A percentile compares a stretch with the other conserved stretches of the same genome.
Evolutionary conservation across 2,329 filamentous ascomycete genomes (phyloP).

Genomic region (Malbranchea zuffiana): DNA sequence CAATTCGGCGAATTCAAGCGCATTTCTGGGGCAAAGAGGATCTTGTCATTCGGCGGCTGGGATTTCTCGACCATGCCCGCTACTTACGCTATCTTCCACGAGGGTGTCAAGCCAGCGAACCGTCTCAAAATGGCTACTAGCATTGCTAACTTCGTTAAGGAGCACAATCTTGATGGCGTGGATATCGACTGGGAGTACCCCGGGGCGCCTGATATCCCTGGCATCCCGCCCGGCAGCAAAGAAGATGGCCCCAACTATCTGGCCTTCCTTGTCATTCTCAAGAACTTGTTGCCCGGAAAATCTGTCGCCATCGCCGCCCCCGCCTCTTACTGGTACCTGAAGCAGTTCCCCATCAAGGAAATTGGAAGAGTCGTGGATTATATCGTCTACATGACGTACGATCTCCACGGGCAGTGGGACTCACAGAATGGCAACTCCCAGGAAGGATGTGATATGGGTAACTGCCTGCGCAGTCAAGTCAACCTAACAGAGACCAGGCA

Average conservation of each 20-base stretch:
- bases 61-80: constrained; percentile 28
- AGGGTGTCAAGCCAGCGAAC: constrained; percentile 29
- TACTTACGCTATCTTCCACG: constrained; percentile 30
- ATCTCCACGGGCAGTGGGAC: constrained; percentile 24
- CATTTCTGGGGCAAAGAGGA: constrained; percentile 20
- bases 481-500: constrained; percentile 30
- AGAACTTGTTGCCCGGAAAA: constrained; percentile 13
- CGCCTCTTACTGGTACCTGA: constrained; percentile 25
- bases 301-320: constrained; percentile 21
- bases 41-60: constrained; percentile 38
- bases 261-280: constrained; percentile 20
- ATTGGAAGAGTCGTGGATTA: constrained; percentile 23
- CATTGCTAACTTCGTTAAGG: constrained; percentile 30
- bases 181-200: constrained; percentile 32
- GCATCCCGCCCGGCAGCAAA: constrained; percentile 21
- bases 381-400: constrained; percentile 31
- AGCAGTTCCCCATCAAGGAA: constrained; percentile 19
- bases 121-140: constrained; percentile 27
- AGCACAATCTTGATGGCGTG: constrained; percentile 32
- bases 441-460: constrained; percentile 18
- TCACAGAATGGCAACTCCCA: constrained; percentile 21
- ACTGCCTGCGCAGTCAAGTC: constrained; percentile 30
- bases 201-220: constrained; percentile 25
- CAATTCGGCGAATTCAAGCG: constrained; percentile 2
- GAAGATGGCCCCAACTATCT: constrained; percentile 27